phyloP scores from a whole-genome alignment of 441 rosid genomes.

The Cnidoscolus chayamansa region DNA sequence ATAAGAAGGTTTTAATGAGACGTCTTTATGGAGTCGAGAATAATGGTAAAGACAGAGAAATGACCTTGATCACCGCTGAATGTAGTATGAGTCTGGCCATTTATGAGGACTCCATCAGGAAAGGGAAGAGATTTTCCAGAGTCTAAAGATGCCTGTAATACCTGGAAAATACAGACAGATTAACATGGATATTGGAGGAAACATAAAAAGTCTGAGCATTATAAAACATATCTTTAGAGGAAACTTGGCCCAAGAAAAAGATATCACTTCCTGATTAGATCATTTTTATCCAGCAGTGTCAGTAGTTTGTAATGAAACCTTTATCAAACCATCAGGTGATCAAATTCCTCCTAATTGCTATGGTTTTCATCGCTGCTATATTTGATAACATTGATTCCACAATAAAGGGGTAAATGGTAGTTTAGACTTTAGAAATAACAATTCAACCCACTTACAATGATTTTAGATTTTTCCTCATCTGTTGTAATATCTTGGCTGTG shows the following conservation, averaged over 20 bases:
- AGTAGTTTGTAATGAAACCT: neutral
- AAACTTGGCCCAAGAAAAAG: neutral
- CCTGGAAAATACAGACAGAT: slow-evolving; percentile 31
- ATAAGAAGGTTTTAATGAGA: neutral
- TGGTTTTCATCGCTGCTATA: neutral
- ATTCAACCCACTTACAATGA: neutral
- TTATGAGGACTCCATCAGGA: slow-evolving; percentile 77
- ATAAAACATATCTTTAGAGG: neutral
- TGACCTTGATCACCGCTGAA: slow-evolving; percentile 78
- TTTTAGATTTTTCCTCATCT: neutral
- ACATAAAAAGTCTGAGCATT: neutral
- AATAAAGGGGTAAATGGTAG: too few relatives aligned
- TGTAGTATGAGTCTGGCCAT: slow-evolving; percentile 62
- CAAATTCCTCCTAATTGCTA: neutral
- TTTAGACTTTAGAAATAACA: neutral
- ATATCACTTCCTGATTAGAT: neutral
- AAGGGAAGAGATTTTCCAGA: slow-evolving; percentile 65
- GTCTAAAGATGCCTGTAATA: slow-evolving; percentile 56
- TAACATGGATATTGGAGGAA: neutral
- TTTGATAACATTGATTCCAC: too few relatives aligned
- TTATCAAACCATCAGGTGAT: neutral
- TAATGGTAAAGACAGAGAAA: neutral
- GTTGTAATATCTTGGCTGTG: neutral
- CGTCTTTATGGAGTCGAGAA: neutral
- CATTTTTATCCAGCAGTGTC: neutral